These are phyloP conservation scores for Wickerhamiella bombiphila DNA, from an alignment of 805 yeast genomes.

Conservation along the genomic window DNA sequence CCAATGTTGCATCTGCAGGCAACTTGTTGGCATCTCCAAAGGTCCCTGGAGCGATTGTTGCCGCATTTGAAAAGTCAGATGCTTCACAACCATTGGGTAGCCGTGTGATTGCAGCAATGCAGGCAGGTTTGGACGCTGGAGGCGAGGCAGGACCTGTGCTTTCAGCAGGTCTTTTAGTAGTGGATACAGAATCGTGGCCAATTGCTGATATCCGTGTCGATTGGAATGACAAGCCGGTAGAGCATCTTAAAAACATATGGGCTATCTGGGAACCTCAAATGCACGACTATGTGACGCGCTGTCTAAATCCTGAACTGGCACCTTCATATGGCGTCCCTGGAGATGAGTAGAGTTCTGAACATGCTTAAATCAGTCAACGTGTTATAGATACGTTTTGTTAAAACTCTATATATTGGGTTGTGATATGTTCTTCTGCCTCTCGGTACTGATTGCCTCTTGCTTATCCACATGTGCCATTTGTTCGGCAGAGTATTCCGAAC, in stretches of 20 bases:
- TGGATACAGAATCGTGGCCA: constrained; percentile 11
- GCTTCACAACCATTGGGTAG: constrained; percentile 6
- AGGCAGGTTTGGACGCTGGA: constrained; percentile 14
- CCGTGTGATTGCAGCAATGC: constrained; percentile 11
- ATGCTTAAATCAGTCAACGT: too few species aligned
- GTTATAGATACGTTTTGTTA: too few species aligned
- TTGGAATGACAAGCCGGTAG: constrained; percentile 11
- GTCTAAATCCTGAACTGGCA: constrained; percentile 10
- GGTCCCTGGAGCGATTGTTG: constrained; percentile 10
- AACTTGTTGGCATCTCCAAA: constrained; percentile 7
- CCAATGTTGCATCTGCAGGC: constrained; percentile 12
- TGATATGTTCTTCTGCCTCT: too few species aligned
- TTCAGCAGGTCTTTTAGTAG: constrained; percentile 10
- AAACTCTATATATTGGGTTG: too few species aligned
- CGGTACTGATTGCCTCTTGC: too few species aligned
- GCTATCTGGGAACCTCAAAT: constrained; percentile 12
- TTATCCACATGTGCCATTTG: too few species aligned
- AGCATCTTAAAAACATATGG: constrained; percentile 9
- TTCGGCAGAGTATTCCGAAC: too few species aligned
- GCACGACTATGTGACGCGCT: constrained; percentile 11
- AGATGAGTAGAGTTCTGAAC: constrained; percentile 11
- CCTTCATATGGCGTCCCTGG: constrained; percentile 16
- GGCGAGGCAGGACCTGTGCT: constrained; percentile 15
- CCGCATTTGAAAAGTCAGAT: constrained; percentile 4
- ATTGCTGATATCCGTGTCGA: constrained; percentile 13